A percentile compares a stretch with the other conserved stretches of the same genome.
Evolutionary conservation across 129 eudicot species (phyloP).

Genomic region (Pulicaria dysenterica): DNA sequence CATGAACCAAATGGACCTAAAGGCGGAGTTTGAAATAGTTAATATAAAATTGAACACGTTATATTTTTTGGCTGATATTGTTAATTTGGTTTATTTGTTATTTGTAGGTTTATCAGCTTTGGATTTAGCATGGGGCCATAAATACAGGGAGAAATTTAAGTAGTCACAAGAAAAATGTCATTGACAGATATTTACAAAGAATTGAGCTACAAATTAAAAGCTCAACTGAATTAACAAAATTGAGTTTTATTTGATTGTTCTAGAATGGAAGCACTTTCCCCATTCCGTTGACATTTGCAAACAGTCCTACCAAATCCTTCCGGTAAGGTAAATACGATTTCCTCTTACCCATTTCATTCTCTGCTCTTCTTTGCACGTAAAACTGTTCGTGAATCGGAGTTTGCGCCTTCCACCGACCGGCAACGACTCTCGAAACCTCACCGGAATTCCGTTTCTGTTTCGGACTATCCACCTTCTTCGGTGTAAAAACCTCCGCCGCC

Average conservation of each 20-base stretch:
- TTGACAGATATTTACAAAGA: too few relatives aligned
- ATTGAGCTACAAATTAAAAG: too few relatives aligned
- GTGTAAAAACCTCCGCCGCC: slow-evolving; percentile 36
- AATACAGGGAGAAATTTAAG: too few relatives aligned
- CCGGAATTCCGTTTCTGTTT: slow-evolving; percentile 32
- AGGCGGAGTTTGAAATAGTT: too few relatives aligned
- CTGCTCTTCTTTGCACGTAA: slow-evolving; percentile 52
- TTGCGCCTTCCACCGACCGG: slow-evolving; percentile 6
- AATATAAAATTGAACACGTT: too few relatives aligned
- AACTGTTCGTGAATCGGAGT: slow-evolving; percentile 49
- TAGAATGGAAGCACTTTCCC: slow-evolving; percentile 34
- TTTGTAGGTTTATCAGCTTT: too few relatives aligned
- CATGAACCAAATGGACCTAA: too few relatives aligned
- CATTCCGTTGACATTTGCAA: slow-evolving; percentile 45
- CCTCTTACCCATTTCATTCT: slow-evolving; percentile 48
- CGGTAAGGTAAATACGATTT: slow-evolving; percentile 73
- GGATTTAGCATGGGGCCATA: too few relatives aligned
- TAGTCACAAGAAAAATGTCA: too few relatives aligned
- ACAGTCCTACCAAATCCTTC: slow-evolving; percentile 62
- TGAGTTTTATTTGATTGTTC: not conserved
- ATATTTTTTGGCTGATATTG: too few relatives aligned
- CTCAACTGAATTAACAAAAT: too few relatives aligned
- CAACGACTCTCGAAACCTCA: slow-evolving; percentile 17
- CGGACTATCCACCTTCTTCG: slow-evolving; percentile 30
- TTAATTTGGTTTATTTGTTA: too few relatives aligned